Base-by-base conservation (phyloP, 352 stramenopile genomes). In the Globisporangium okanoganense region DNA sequence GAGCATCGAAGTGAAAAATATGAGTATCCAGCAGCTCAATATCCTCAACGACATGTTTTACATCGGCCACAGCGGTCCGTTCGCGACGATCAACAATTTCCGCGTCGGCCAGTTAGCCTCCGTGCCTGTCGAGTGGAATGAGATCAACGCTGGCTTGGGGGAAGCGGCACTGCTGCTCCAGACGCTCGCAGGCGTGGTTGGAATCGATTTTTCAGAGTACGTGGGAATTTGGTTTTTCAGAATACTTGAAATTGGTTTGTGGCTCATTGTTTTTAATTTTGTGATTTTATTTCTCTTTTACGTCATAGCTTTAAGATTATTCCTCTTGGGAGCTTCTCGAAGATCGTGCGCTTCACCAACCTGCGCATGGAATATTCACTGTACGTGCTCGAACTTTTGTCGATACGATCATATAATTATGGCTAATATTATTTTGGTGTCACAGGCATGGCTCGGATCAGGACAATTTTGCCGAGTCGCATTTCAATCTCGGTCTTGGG, bases 41-140 rank as follows among this genome's bases (percentile, higher is more conserved):
- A 73, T 92, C 35, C 62, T 91, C 13, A 80, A 68, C 1, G 87
- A 94, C 52, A 79, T 88, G 68, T 96, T 95, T 52, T 63, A 72
- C 40, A 95, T 96, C 61, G 71, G 78, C 9, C 74, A 90, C 56
- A 81, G 73, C 48, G 87, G 86, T 7, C 69, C 67, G 13, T 93
- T 94, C 64, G 87, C 81, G 22, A 94, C 80, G 25, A 93, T 96
- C 64, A 96, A 95, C 56, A 76, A 78, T 16, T 95, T 96, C 61
- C 75, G 84, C 20, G 71, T 96, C 62, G 87, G 87, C 3, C 81
- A 88, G 48, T 64, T 87, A 44, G 57, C 76, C 1, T 74, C 66
- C 0, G 66, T 74, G 13, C 68, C 84, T 6, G 70, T 93, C 33
- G 87, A 96, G 56, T 96, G 87, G 87, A 91, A 95, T 59, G 87